Base-by-base conservation (phyloP, 1,284 basidiomycete species). In the Pholiota adiposa region DNA sequence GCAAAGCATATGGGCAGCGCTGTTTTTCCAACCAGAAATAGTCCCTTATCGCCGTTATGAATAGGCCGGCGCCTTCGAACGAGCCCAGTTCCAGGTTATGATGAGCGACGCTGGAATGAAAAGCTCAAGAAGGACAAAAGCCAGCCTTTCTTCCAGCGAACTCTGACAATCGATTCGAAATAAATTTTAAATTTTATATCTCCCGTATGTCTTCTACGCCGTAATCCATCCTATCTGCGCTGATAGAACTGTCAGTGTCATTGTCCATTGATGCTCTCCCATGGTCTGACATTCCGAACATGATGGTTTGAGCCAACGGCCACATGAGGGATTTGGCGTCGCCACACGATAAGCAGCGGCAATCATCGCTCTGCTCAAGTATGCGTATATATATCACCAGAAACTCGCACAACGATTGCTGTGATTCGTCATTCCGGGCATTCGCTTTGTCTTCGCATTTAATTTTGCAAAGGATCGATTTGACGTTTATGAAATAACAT, bases 171-270 rank as follows among this genome's bases (percentile, higher is more conserved):
- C 6, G 14, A 11, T 50, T 41, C 11, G 21, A 46, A 56, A 50
- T 56, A 40, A 31, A 34, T 3, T 36, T 4, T 21, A 18, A 21
- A 27, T 40, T 50, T 38, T 57, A 49, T 56, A 36, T 50, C 50
- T 29, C 38, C 27, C 49, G 58, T 53, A 52, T 43, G 21, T 49
- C 51, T 56, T 54, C 46, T 51, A 49, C 48, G 54, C 58, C 41
- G 31, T 59, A 23, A 46, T 19, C 51, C 56, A 18, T 44, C 48
- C 55, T 52, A 60, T 54, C 58, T 61, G 62, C 56, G 56, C 56
- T 54, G 62, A 61, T 63, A 61, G 59, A 59, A 51, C 43, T 33
- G 62, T 63, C 62, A 63, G 23, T 56, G 52, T 59, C 59, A 62
- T 18, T 48, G 4, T 29, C 14, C n/a, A 21, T 23, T 62, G 52